phyloP scores from a whole-genome alignment of 495 filamentous ascomycete genomes.

The Aspergillus ellipticus region DNA sequence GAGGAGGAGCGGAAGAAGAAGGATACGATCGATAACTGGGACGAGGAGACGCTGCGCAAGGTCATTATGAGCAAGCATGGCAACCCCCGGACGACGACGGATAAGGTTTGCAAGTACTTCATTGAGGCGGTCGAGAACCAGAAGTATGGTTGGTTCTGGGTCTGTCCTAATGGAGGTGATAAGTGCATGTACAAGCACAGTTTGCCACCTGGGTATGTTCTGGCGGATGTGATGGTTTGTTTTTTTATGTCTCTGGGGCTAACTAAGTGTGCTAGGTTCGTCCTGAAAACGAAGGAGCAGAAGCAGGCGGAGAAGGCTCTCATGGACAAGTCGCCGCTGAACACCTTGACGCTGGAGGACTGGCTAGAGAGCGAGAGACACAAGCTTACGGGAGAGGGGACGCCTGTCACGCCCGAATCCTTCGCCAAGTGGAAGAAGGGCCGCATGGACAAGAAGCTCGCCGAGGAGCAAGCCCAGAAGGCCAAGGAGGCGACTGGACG shows the following conservation, averaged over 20 bases:
- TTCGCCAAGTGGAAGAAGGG: slow-evolving; percentile 97
- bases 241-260: neutral
- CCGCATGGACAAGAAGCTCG: slow-evolving; percentile 90
- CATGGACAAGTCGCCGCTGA: slow-evolving; percentile 91
- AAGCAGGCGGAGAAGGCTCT: slow-evolving; percentile 94
- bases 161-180: slow-evolving; percentile 93
- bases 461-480: slow-evolving; percentile 79
- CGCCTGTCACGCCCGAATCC: slow-evolving; percentile 85
- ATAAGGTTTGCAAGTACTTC: slow-evolving; percentile 99
- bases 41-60: slow-evolving; percentile 88
- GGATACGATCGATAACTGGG: slow-evolving; percentile 94
- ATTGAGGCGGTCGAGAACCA: slow-evolving; percentile 96
- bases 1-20: slow-evolving; percentile 78
- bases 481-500: slow-evolving; percentile 95
- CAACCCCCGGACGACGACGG: slow-evolving; percentile 91
- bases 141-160: slow-evolving; percentile 99
- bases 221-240: neutral
- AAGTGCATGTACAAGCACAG: slow-evolving; percentile 99
- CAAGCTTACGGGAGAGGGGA: slow-evolving; percentile 84
- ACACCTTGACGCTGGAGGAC: slow-evolving; percentile 93
- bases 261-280: slow-evolving; percentile 56
- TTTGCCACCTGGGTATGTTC: slow-evolving; percentile 80
- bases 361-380: slow-evolving; percentile 93
- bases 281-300: slow-evolving; percentile 97
- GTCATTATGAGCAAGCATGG: slow-evolving; percentile 95